Evolutionary conservation across 352 stramenopile species (phyloP).

Genomic region (Phytophthora pini): DNA sequence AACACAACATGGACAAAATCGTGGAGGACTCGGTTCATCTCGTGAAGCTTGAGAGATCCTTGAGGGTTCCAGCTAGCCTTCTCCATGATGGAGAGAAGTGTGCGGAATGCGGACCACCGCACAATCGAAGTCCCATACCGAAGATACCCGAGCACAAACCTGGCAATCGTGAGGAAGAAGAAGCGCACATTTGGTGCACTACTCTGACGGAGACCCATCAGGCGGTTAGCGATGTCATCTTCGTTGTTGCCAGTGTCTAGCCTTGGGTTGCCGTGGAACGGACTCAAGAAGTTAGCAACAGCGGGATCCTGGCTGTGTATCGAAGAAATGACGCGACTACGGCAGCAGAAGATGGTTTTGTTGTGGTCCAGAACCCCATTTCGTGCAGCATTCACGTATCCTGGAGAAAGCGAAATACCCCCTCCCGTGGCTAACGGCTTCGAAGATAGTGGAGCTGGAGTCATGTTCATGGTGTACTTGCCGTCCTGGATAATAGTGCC

Average conservation of each 20-base stretch:
- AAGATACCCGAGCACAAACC: constrained; percentile 60
- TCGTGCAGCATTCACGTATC: constrained; percentile 49
- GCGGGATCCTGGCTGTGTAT: constrained; percentile 62
- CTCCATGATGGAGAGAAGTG: constrained; percentile 63
- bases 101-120: constrained; percentile 59
- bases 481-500: constrained; percentile 61
- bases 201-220: constrained; percentile 45
- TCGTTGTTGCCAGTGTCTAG: constrained; percentile 18
- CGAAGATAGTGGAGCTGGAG: constrained; percentile 26
- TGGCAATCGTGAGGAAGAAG: constrained; percentile 59
- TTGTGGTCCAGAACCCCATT: constrained; percentile 37
- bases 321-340: constrained; percentile 57
- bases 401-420: constrained; percentile 40
- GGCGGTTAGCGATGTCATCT: constrained; percentile 37
- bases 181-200: constrained; percentile 48
- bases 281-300: constrained; percentile 52
- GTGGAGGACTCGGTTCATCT: constrained; percentile 57
- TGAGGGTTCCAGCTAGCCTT: constrained; percentile 59
- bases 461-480: constrained; percentile 51
- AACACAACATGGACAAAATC: constrained; percentile 63
- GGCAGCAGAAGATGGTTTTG: constrained; percentile 54
- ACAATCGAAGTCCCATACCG: constrained; percentile 49
- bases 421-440: constrained; percentile 22
- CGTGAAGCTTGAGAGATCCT: constrained; percentile 42
- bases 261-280: constrained; percentile 44